These are phyloP conservation scores for Leccinum uliginosum DNA, from an alignment of 768 basidiomycete species.

Conservation along the genomic window DNA sequence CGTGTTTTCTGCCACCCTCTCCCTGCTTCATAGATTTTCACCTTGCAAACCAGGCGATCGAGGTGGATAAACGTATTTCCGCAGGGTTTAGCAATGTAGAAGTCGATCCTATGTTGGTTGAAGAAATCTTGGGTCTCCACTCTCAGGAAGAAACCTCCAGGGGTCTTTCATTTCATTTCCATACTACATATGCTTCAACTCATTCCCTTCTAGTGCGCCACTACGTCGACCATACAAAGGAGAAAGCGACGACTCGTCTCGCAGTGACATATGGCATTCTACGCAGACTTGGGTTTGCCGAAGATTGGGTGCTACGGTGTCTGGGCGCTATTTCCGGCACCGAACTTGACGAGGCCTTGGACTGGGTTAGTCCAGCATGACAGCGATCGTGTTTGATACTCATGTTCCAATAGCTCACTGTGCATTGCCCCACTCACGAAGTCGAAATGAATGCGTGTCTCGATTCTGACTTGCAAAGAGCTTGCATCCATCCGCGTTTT, in stretches of 20 bases:
- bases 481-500: neutral
- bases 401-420: conserved; percentile 48
- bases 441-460: conserved; percentile 34
- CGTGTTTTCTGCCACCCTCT: neutral
- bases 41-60: conserved; percentile 47
- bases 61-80: conserved; percentile 74
- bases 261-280: conserved; percentile 81
- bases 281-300: conserved; percentile 70
- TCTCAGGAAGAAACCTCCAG: conserved; percentile 34
- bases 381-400: neutral
- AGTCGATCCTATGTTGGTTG: conserved; percentile 53
- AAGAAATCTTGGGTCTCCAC: conserved; percentile 56
- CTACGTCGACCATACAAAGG: conserved; percentile 52
- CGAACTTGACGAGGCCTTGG: conserved; percentile 83
- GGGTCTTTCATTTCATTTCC: conserved; percentile 12
- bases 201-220: conserved; percentile 6
- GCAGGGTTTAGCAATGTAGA: conserved; percentile 59
- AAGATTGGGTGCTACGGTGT: conserved; percentile 68
- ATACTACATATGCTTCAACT: neutral
- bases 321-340: conserved; percentile 57
- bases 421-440: conserved; percentile 61
- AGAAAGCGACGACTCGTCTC: conserved; percentile 66
- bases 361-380: conserved; percentile 64
- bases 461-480: neutral
- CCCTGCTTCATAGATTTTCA: neutral